Evolutionary conservation across 371 early-diverging fungal species (phyloP), one percentile per base, ranked within the genome.

Genomic region (Mucor piriformis): DNA sequence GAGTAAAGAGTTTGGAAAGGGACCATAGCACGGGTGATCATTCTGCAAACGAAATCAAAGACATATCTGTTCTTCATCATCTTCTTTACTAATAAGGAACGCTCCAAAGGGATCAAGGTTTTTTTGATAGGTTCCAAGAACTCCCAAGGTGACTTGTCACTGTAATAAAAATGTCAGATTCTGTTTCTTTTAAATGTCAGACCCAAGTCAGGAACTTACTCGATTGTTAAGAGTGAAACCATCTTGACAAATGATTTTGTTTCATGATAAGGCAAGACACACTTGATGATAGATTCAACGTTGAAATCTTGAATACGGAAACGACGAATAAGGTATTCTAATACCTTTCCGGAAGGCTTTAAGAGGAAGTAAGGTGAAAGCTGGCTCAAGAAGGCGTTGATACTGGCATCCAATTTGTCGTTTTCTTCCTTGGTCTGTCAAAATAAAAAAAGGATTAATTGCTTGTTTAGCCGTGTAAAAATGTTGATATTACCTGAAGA

Each of bases 321-420:
- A 33, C 96, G 86, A 49, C 96, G 86, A 20, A 97, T 77, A 49
- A 98, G 83, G 92, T 96, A 98, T 76, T 98, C 98, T 18, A 96
- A 65, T 0, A 88, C 91, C 69, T 95, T 94, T 52, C 91, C 90
- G 2, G 95, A 86, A 6, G 92, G 86, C 54, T 87, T 86, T 29
- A 90, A 74, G 50, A 95, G 66, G 63, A 95, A 92, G 72, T 93
- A 88, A 15, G 92, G 95, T 11, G 93, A 91, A 20, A 97, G 62
- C 20, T 84, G 83, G 16, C 78, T 79, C 38, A 97, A 66, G 54
- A 96, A 94, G 33, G 76, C 57, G 5, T 76, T 67, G 61, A 98
- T 88, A 64, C 85, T 88, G 38, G 78, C 67, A 72, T 96, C 90
- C 29, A 98, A 77, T 54, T 85, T 81, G 3, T 75, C 85, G 66